Evolutionary conservation across 1,284 basidiomycete genomes (phyloP).

Genomic region (Dichomitus squalens): DNA sequence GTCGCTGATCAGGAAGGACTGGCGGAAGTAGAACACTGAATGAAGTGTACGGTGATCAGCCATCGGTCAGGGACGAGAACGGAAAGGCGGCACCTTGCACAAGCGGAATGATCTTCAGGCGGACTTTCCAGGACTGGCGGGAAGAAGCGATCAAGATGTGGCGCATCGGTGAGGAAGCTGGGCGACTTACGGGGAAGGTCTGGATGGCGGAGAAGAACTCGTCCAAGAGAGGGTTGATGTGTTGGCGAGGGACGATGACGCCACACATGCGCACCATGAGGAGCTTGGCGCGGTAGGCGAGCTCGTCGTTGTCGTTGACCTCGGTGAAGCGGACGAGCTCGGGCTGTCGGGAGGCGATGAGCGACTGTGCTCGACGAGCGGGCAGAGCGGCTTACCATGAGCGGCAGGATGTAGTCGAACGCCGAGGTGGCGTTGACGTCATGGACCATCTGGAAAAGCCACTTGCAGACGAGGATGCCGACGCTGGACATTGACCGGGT

Average conservation of each 20-base stretch:
- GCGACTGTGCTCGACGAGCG: not conserved
- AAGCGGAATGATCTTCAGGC: slow-evolving; percentile 73
- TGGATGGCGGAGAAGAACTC: slow-evolving; percentile 69
- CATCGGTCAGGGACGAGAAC: not conserved
- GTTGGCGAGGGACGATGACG: slow-evolving; percentile 60
- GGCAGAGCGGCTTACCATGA: slow-evolving; percentile 54
- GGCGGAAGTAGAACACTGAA: slow-evolving; percentile 75
- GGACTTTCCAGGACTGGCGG: slow-evolving; percentile 69
- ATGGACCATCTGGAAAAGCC: slow-evolving; percentile 73
- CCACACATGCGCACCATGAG: slow-evolving; percentile 76
- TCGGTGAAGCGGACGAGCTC: slow-evolving; percentile 76
- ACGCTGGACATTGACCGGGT: slow-evolving; percentile 44
- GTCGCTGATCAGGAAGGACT: slow-evolving; percentile 65
- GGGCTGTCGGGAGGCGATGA: slow-evolving; percentile 44
- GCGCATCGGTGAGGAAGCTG: not conserved
- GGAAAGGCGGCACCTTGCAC: slow-evolving; percentile 55
- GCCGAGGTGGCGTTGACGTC: slow-evolving; percentile 74
- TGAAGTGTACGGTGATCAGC: not conserved
- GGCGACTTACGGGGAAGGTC: slow-evolving; percentile 56
- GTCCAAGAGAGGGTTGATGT: slow-evolving; percentile 62
- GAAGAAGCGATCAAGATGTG: not conserved
- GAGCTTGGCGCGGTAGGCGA: slow-evolving; percentile 58
- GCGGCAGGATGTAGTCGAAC: slow-evolving; percentile 81
- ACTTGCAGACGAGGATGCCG: slow-evolving; percentile 70
- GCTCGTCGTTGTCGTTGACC: slow-evolving; percentile 74